Conservation (phyloP, 2,329 filamentous ascomycete genomes). For the Sodiomyces alkalinus region DNA sequence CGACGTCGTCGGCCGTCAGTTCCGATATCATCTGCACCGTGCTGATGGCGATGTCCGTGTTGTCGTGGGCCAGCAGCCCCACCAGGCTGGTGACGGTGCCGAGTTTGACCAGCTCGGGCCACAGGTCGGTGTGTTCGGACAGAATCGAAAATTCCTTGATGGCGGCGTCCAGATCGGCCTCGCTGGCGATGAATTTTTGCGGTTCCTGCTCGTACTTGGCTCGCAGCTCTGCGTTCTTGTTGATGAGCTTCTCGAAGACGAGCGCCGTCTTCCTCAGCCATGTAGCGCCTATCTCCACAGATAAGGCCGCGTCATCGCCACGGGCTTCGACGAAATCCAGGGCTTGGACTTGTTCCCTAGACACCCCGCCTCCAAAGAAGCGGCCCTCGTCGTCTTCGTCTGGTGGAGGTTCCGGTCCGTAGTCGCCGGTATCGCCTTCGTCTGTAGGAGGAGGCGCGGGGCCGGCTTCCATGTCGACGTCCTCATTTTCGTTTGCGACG, state of each 20-base stretch:
- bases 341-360: constrained; percentile 62
- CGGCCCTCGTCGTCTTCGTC: constrained; percentile 78
- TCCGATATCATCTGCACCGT: constrained; percentile 82
- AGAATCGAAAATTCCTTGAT: constrained; percentile 80
- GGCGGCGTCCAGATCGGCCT: constrained; percentile 79
- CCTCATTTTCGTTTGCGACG: constrained; percentile 27
- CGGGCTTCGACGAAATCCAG: constrained; percentile 67
- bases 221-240: constrained; percentile 77
- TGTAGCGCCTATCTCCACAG: constrained; percentile 46
- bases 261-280: constrained; percentile 76
- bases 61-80: constrained; percentile 78
- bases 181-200: constrained; percentile 66
- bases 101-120: constrained; percentile 62
- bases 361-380: constrained; percentile 90
- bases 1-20: constrained; percentile 84
- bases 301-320: constrained; percentile 17
- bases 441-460: constrained; percentile 34
- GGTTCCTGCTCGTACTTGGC: constrained; percentile 73
- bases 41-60: constrained; percentile 89
- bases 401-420: constrained; percentile 31
- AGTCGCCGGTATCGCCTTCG: constrained; percentile 34
- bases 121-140: constrained; percentile 73
- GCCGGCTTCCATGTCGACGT: constrained; percentile 29
- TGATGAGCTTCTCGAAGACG: constrained; percentile 80
- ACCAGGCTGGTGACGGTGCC: constrained; percentile 63